Conservation (phyloP, 163 green algal genomes). For the Scenedesmus sp. region DNA sequence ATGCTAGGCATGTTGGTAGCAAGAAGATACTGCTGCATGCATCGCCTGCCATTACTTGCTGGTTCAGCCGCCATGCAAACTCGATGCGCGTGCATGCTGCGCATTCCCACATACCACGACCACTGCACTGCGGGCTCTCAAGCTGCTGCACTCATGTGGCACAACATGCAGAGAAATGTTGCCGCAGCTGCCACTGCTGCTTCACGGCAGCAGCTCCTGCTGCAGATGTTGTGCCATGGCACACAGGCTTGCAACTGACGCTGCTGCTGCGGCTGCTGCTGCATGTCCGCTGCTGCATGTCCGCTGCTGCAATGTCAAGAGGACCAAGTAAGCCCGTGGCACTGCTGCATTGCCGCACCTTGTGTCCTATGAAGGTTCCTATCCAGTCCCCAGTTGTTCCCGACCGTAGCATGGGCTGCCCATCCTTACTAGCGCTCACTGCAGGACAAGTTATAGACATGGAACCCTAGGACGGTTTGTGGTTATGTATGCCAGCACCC, state of each 20-base stretch:
- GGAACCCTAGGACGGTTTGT: too few species aligned
- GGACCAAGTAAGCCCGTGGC: not conserved
- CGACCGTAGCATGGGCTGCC: conserved; percentile 96
- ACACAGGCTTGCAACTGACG: too few species aligned
- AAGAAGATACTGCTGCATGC: too few species aligned
- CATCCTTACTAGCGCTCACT: conserved; percentile 95
- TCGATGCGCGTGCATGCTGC: not conserved
- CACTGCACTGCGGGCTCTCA: not conserved
- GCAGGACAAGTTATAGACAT: too few species aligned
- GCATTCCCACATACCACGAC: not conserved
- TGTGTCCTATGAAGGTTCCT: conserved; percentile 98
- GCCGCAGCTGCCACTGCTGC: not conserved
- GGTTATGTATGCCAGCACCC: too few species aligned
- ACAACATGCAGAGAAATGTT: not conserved
- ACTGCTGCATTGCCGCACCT: conserved; percentile 66
- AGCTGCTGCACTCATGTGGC: not conserved
- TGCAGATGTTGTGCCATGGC: too few species aligned
- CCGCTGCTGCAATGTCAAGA: not conserved
- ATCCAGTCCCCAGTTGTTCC: conserved; percentile 98
- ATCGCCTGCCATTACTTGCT: too few species aligned
- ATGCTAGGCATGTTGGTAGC: too few species aligned
- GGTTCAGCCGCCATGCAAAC: too few species aligned
- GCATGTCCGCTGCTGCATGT: not conserved
- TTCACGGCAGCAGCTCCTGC: not conserved
- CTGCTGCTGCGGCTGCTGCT: not conserved